Base-by-base conservation (phyloP, 371 early-diverging fungal species). In the Syncephalastrum sp. region DNA sequence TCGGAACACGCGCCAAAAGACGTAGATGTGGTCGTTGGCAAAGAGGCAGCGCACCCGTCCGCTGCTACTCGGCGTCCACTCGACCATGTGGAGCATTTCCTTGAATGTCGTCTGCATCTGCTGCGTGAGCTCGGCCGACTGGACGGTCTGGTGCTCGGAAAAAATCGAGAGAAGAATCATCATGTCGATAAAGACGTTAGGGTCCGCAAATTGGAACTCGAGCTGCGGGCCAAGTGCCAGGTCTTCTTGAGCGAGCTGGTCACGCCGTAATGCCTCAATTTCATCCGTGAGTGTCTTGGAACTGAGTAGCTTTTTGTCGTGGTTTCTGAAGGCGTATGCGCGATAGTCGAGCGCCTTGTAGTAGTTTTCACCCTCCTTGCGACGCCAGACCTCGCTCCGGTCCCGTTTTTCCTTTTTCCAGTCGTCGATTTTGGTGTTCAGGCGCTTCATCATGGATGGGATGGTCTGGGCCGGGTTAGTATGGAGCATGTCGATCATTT, bases 311-410 rank as follows among this genome's bases (percentile, higher is more conserved):
- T 92, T 94, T 57, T 90, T 88, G 69, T 99, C 99, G 13, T 75
- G 74, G 1, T 78, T 68, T 66, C 95, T 96, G 76, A 97, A 95
- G 4, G 82, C 82, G 50, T 90, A 77, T 5, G 96, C 92, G 67
- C 92, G 92, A 67, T 94, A 92, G 75, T 99, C 99, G 24, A 99
- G 76, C 1, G 99, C 89, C 66, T 97, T 97, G 75, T 93, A 96
- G 82, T 90, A 98, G 80, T 97, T 98, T 65, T 93, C 92, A 51
- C 82, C 71, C 33, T 97, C 95, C 16, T 88, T 75, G 51, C 96
- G 94, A 29, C 96, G 85, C 99, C 99, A 99, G 6, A 96, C 82
- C 69, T 96, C 95, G 70, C 91, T 89, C 84, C 89, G 93, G 47
- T 93, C 91, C 57, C 94, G 61, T 59, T 69, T 63, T 14, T 64